Percentiles rank a stretch among this genome's conserved stretches.
Conservation (phyloP, 2,329 filamentous ascomycete genomes). For the Aspergillus tubingensis region DNA sequence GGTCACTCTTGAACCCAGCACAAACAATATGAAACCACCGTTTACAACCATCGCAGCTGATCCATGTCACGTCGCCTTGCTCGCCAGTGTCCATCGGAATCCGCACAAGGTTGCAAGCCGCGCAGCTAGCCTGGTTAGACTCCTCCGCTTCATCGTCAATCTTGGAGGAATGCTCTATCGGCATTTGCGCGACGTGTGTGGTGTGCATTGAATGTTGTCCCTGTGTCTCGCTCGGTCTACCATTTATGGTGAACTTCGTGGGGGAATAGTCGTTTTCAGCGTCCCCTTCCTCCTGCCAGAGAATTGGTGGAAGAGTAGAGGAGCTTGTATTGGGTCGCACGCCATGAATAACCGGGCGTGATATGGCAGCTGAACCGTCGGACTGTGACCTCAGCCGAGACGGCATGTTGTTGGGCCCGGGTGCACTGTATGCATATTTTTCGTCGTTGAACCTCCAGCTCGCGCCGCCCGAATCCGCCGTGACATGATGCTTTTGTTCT, state of each 20-base stretch:
- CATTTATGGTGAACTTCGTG: slow-evolving; percentile 14
- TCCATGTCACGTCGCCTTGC: slow-evolving; percentile 61
- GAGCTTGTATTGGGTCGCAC: slow-evolving; percentile 43
- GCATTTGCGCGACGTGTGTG: slow-evolving; percentile 11
- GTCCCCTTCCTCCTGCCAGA: slow-evolving; percentile 36
- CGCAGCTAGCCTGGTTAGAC: slow-evolving; percentile 53
- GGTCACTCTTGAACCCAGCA: slow-evolving; percentile 65
- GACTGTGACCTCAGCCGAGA: slow-evolving; percentile 45
- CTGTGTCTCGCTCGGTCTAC: slow-evolving; percentile 11
- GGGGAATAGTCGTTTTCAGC: slow-evolving; percentile 11
- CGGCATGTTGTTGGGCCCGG: slow-evolving; percentile 27
- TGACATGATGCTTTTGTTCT: slow-evolving; percentile 27
- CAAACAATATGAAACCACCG: slow-evolving; percentile 69
- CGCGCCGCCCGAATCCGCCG: slow-evolving; percentile 22
- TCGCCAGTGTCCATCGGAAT: slow-evolving; percentile 54
- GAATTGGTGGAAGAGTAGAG: slow-evolving; percentile 35
- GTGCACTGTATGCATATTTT: slow-evolving; percentile 17
- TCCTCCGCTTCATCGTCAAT: slow-evolving; percentile 32
- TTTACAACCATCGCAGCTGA: slow-evolving; percentile 69
- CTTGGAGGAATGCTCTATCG: slow-evolving; percentile 26
- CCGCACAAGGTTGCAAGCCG: slow-evolving; percentile 58
- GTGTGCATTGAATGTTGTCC: slow-evolving; percentile 1
- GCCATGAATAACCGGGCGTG: slow-evolving; percentile 39
- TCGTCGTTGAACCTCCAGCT: slow-evolving; percentile 20
- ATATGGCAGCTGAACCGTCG: slow-evolving; percentile 44